These are phyloP conservation scores for Fraxinus paxiana DNA, from an alignment of 305 asterid species.

Conservation along the genomic window DNA sequence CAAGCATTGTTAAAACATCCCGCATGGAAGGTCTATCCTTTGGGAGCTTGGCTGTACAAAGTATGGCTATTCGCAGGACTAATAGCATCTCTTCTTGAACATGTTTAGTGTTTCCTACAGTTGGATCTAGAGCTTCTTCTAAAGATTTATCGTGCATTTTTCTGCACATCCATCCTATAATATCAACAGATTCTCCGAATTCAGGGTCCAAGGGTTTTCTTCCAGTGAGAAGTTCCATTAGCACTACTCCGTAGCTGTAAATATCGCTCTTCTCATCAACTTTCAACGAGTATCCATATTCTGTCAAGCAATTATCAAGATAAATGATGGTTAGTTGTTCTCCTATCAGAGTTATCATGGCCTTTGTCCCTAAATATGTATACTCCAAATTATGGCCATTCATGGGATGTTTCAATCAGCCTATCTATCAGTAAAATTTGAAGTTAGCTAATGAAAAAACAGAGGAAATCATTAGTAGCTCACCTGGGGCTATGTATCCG, in stretches of 20 bases:
- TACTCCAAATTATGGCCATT: background rate
- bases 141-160: conserved; percentile 52
- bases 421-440: background rate
- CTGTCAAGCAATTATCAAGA: conserved; percentile 38
- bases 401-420: background rate
- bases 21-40: conserved; percentile 91
- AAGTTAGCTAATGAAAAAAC: background rate
- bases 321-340: background rate
- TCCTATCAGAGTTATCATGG: background rate
- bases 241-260: conserved; percentile 87
- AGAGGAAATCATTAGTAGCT: conserved; percentile 20
- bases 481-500: conserved; percentile 92
- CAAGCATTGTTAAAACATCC: conserved; percentile 79
- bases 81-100: conserved; percentile 86
- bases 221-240: conserved; percentile 83
- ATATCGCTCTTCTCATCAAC: conserved; percentile 85
- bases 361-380: background rate
- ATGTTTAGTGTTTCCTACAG: conserved; percentile 56
- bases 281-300: conserved; percentile 76
- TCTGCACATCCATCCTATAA: conserved; percentile 65
- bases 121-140: conserved; percentile 66
- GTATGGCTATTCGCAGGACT: conserved; percentile 65
- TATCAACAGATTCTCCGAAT: conserved; percentile 67
- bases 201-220: conserved; percentile 67
- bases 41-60: conserved; percentile 77